A percentile compares a stretch with the other conserved stretches of the same genome.
Conservation (phyloP, 768 basidiomycete species). For the Russula lepida region DNA sequence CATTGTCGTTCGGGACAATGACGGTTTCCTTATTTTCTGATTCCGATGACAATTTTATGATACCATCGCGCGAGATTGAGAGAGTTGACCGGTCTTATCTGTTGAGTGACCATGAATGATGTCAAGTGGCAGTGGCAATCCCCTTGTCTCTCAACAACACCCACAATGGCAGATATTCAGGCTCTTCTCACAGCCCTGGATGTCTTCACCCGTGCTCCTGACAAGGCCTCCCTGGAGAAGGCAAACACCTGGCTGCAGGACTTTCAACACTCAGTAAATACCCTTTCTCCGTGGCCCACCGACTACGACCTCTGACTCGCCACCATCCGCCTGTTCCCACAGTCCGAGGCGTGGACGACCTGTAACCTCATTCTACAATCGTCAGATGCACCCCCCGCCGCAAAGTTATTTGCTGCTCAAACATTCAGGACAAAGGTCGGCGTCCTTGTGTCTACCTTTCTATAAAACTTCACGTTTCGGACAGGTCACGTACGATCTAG, state of each 20-base stretch:
- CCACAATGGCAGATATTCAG: slow-evolving; percentile 58
- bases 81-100: slow-evolving; percentile 2
- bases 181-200: slow-evolving; percentile 67
- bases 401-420: slow-evolving; percentile 92
- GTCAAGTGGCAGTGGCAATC: neutral
- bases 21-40: slow-evolving; percentile 3
- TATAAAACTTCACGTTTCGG: slow-evolving; percentile 20
- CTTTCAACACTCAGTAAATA: slow-evolving; percentile 98
- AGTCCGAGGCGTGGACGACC: slow-evolving; percentile 95
- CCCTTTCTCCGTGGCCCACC: slow-evolving; percentile 55
- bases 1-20: slow-evolving; percentile 6
- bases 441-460: slow-evolving; percentile 7
- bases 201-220: slow-evolving; percentile 74
- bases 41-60: slow-evolving; percentile 23
- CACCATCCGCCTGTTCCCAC: slow-evolving; percentile 49
- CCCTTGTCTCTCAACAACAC: neutral
- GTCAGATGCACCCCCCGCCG: slow-evolving; percentile 65
- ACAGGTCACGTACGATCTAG: slow-evolving; percentile 92
- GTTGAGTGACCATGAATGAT: slow-evolving; percentile 2
- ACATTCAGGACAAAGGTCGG: slow-evolving; percentile 90
- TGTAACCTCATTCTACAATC: slow-evolving; percentile 87
- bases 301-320: slow-evolving; percentile 57
- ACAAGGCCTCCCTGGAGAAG: slow-evolving; percentile 71
- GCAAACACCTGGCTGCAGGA: slow-evolving; percentile 96
- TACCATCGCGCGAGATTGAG: slow-evolving; percentile 16